Evolutionary conservation across 305 asterid species (phyloP).

Genomic region (Fraxinus greggii): DNA sequence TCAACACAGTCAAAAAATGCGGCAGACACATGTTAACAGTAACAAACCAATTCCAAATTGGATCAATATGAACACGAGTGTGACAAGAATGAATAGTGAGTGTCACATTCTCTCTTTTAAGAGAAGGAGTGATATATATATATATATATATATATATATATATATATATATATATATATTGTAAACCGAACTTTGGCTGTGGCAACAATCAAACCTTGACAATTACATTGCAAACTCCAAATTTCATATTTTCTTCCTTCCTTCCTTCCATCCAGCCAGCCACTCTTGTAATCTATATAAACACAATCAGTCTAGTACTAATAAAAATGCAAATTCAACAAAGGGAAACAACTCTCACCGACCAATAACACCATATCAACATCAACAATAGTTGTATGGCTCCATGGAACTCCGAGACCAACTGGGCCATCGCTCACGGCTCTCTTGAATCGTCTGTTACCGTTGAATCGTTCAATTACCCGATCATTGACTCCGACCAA

Average conservation of each 20-base stretch:
- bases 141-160: no score
- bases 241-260: background rate
- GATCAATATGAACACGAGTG: no score
- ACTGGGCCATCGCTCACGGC: conserved; percentile 65
- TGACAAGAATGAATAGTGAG: no score
- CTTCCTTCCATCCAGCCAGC: background rate
- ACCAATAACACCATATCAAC: conserved; percentile 4
- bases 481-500: conserved; percentile 34
- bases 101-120: no score
- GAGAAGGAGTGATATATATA: no score
- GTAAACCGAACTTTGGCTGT: background rate
- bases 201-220: background rate
- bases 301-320: background rate
- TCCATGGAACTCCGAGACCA: conserved; percentile 49
- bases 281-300: background rate
- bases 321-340: background rate
- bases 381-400: background rate
- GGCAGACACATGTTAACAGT: no score
- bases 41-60: no score
- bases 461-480: conserved; percentile 59
- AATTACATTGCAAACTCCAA: background rate
- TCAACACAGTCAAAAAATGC: no score
- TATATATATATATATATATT: no score
- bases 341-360: background rate
- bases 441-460: conserved; percentile 44